Evolutionary conservation across 805 yeast genomes (phyloP).

Genomic region (Ogataea wickerhamii): DNA sequence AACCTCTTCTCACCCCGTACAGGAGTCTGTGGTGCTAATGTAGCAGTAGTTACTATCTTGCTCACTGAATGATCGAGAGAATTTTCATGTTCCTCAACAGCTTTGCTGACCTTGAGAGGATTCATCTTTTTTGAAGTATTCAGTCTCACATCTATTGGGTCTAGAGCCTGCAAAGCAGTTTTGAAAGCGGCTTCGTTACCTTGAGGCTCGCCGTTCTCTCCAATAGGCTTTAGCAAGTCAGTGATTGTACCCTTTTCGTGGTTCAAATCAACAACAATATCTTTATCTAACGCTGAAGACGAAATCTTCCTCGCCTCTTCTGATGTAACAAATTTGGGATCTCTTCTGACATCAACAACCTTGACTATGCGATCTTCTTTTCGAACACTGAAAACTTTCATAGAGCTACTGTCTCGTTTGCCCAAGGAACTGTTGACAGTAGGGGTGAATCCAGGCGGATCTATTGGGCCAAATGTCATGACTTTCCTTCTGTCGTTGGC

Average conservation of each 20-base stretch:
- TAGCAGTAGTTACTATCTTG: slow-evolving; percentile 2
- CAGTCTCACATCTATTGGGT: background rate
- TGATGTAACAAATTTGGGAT: slow-evolving; percentile 17
- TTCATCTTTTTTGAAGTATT: background rate
- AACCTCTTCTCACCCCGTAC: slow-evolving; percentile 1
- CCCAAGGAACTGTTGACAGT: background rate
- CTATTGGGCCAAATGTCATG: slow-evolving; percentile 24
- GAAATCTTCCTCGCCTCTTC: slow-evolving; percentile 19
- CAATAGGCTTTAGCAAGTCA: background rate
- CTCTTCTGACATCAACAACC: slow-evolving; percentile 20
- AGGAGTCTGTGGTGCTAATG: slow-evolving; percentile 3
- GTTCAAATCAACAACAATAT: slow-evolving; percentile 4
- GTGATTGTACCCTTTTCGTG: background rate
- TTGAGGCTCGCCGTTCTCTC: slow-evolving; percentile 1
- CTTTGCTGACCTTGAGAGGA: background rate
- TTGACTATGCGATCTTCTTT: slow-evolving; percentile 21
- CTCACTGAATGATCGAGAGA: background rate
- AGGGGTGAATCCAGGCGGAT: slow-evolving; percentile 3
- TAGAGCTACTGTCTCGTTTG: slow-evolving; percentile 6
- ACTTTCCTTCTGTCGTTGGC: slow-evolving; percentile 40
- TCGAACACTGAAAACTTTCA: slow-evolving; percentile 20
- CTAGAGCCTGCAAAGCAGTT: background rate
- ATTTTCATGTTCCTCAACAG: background rate
- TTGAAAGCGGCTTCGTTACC: background rate
- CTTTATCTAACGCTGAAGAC: slow-evolving; percentile 11